Percentiles rank a stretch among this genome's conserved stretches.
These are phyloP conservation scores for Paraphoma chrysanthemicola DNA, from an alignment of 2,329 filamentous ascomycete species.

Conservation along the genomic window DNA sequence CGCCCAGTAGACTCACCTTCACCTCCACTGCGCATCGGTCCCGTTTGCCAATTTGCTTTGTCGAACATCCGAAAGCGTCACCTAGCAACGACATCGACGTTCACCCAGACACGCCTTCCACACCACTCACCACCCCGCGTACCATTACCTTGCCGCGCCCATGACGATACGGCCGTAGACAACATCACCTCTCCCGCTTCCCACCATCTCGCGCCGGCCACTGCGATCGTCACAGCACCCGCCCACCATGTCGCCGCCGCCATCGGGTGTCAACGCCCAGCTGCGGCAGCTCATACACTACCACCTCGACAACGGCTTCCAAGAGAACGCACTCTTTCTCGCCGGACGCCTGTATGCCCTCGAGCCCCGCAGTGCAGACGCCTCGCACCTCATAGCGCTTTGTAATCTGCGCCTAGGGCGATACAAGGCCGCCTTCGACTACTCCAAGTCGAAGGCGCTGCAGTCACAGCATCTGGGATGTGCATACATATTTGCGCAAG, in stretches of 20 bases:
- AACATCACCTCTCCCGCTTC: constrained; percentile 9
- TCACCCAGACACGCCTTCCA: constrained; percentile 23
- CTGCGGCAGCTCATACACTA: constrained; percentile 72
- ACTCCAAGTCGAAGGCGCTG: constrained; percentile 73
- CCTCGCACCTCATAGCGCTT: constrained; percentile 81
- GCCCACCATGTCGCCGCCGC: constrained; percentile 63
- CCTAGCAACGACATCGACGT: constrained; percentile 37
- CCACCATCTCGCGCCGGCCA: constrained; percentile 9
- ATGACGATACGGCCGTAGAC: constrained; percentile 30
- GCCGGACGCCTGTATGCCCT: constrained; percentile 85
- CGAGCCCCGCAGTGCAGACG: constrained; percentile 81
- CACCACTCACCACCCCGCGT: constrained; percentile 6
- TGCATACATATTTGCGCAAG: constrained; percentile 88
- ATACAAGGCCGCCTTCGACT: constrained; percentile 84
- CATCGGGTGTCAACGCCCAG: constrained; percentile 64
- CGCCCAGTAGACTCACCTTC: constrained; percentile 13
- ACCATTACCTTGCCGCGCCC: constrained; percentile 23
- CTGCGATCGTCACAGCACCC: constrained; percentile 15
- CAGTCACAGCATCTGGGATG: constrained; percentile 83
- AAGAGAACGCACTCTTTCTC: constrained; percentile 92
- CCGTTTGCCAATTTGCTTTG: constrained; percentile 48
- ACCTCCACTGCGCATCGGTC: constrained; percentile 21
- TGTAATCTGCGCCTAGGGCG: constrained; percentile 86
- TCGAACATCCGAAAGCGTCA: constrained; percentile 43
- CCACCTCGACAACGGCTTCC: constrained; percentile 85